Evolutionary conservation across 164 flowering plant genomes (phyloP).

Genomic region (Nymphaea thermarum): DNA sequence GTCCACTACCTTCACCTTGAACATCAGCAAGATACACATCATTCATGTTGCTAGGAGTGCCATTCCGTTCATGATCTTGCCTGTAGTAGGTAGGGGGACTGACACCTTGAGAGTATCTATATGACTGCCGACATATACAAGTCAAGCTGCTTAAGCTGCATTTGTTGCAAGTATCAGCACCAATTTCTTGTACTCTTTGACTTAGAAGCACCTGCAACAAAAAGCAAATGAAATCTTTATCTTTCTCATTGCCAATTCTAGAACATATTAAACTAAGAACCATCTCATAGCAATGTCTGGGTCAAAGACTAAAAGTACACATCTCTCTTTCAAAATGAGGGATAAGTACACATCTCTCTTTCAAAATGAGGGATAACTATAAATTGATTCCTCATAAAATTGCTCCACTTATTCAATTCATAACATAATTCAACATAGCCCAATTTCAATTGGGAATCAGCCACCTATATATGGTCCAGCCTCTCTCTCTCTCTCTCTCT

Average conservation of each 20-base stretch:
- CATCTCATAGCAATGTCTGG: too few relatives aligned
- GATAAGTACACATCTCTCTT: too few relatives aligned
- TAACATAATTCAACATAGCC: too few relatives aligned
- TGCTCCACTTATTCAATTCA: too few relatives aligned
- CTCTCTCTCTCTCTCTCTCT: too few relatives aligned
- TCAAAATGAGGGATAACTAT: too few relatives aligned
- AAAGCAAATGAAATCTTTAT: conserved; percentile 6
- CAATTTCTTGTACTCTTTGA: conserved; percentile 83
- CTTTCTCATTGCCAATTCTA: background rate
- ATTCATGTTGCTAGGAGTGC: conserved; percentile 37
- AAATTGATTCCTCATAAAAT: too few relatives aligned
- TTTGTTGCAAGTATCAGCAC: conserved; percentile 78
- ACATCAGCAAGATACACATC: conserved; percentile 57
- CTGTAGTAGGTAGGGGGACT: conserved; percentile 40
- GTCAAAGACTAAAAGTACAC: too few relatives aligned
- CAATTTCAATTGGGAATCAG: too few relatives aligned
- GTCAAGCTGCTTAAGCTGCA: conserved; percentile 58
- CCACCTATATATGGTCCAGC: too few relatives aligned
- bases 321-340: too few relatives aligned
- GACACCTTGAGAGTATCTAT: conserved; percentile 52
- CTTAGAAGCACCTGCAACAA: conserved; percentile 72
- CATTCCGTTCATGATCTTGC: conserved; percentile 66
- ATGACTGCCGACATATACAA: conserved; percentile 74
- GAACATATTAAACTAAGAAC: too few relatives aligned
- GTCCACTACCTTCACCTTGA: conserved; percentile 60